phyloP scores from a whole-genome alignment of 2,329 filamentous ascomycete species.

The Tolypocladium tundrense region DNA sequence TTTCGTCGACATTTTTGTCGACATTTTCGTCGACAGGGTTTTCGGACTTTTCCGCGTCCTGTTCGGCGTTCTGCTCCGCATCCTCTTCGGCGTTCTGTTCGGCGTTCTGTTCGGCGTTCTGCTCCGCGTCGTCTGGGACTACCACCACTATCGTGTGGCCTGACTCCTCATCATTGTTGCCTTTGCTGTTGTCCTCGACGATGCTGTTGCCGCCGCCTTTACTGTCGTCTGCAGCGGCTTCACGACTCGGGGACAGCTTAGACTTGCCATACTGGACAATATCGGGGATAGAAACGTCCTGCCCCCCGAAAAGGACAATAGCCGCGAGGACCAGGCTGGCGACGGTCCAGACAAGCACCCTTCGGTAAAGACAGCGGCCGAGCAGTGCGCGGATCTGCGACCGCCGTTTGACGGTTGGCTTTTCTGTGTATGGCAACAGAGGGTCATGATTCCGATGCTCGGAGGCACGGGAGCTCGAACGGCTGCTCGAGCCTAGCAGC shows the following conservation, averaged over 20 bases:
- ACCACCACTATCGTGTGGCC: not conserved
- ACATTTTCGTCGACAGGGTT: not conserved
- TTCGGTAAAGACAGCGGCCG: slow-evolving; percentile 41
- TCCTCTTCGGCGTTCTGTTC: no score
- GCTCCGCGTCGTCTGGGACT: not conserved
- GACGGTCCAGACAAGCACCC: slow-evolving; percentile 41
- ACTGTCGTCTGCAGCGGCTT: not conserved
- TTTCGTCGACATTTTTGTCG: slow-evolving; percentile 4
- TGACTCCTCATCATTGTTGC: not conserved
- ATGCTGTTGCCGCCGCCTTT: no score
- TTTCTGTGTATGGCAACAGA: slow-evolving; percentile 21
- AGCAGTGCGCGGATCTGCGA: slow-evolving; percentile 34
- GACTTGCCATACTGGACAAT: slow-evolving; percentile 1
- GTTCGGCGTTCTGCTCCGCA: not conserved
- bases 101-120: not conserved
- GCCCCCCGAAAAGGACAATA: slow-evolving; percentile 26
- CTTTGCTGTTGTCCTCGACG: not conserved
- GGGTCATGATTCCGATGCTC: slow-evolving; percentile 20
- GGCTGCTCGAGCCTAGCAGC: slow-evolving; percentile 23
- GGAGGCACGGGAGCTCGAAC: slow-evolving; percentile 20
- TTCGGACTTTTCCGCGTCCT: not conserved
- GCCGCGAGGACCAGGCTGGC: slow-evolving; percentile 29
- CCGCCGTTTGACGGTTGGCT: slow-evolving; percentile 22
- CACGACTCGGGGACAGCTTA: not conserved
- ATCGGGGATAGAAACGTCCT: slow-evolving; percentile 10